Evolutionary conservation across 1,284 basidiomycete genomes (phyloP).

Genomic region (Inonotus hispidus): DNA sequence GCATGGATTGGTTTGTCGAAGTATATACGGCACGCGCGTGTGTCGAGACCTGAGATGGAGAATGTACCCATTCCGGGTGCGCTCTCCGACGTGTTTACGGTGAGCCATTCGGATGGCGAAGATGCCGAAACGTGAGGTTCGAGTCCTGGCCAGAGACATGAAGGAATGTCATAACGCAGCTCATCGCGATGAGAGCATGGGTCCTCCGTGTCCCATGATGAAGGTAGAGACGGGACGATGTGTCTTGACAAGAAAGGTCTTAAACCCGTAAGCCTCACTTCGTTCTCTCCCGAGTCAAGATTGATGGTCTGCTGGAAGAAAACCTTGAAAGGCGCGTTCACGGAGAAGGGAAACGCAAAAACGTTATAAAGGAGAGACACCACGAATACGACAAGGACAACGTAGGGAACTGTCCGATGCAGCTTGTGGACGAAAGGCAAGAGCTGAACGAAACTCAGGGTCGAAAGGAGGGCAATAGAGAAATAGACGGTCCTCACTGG

Average conservation of each 20-base stretch:
- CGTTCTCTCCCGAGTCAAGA: constrained; percentile 30
- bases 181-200: constrained; percentile 21
- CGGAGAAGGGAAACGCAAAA: constrained; percentile 57
- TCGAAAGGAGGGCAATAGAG: constrained; percentile 37
- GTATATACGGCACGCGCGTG: constrained; percentile 57
- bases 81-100: constrained; percentile 30
- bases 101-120: constrained; percentile 25
- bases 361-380: constrained; percentile 41
- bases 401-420: constrained; percentile 39
- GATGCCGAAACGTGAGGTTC: constrained; percentile 21
- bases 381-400: constrained; percentile 40
- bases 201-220: constrained; percentile 32
- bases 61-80: constrained; percentile 39
- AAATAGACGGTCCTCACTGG: constrained; percentile 49
- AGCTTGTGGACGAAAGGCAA: constrained; percentile 57
- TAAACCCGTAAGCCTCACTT: constrained; percentile 45
- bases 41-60: constrained; percentile 47
- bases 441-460: constrained; percentile 52
- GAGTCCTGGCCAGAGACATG: constrained; percentile 33
- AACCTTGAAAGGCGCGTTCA: constrained; percentile 55
- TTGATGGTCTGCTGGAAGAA: constrained; percentile 60
- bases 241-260: constrained; percentile 37
- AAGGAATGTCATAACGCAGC: constrained; percentile 24
- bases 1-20: constrained; percentile 43
- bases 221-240: constrained; percentile 50